Evolutionary conservation across 2,329 filamentous ascomycete genomes (phyloP).

Genomic region (Xylariaceae sp.): DNA sequence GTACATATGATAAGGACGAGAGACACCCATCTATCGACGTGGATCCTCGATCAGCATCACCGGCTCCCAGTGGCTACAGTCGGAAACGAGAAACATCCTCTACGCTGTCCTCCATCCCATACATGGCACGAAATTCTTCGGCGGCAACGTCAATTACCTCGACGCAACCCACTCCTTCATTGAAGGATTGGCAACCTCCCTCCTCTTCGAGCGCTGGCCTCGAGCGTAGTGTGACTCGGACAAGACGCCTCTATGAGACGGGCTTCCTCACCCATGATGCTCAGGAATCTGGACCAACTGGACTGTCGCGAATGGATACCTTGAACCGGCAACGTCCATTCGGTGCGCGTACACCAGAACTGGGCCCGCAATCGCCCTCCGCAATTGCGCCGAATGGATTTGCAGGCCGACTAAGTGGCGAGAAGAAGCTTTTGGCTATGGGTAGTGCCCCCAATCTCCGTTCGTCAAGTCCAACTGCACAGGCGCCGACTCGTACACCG

Average conservation of each 20-base stretch:
- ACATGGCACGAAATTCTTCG: conserved; percentile 70
- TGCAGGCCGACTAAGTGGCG: conserved; percentile 40
- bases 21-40: conserved; percentile 23
- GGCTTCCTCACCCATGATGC: conserved; percentile 67
- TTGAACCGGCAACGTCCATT: conserved; percentile 59
- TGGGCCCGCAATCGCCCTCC: conserved; percentile 40
- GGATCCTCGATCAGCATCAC: conserved; percentile 46
- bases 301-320: conserved; percentile 73
- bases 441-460: conserved; percentile 66
- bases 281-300: conserved; percentile 72
- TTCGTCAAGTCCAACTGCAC: conserved; percentile 45
- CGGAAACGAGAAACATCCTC: conserved; percentile 82
- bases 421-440: conserved; percentile 46
- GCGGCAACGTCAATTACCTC: conserved; percentile 86
- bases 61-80: conserved; percentile 58
- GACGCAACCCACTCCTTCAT: conserved; percentile 48
- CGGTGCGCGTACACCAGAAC: conserved; percentile 46
- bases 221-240: conserved; percentile 64
- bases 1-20: conserved; percentile 32
- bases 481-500: conserved; percentile 33
- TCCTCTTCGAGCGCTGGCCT: conserved; percentile 38
- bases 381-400: conserved; percentile 37
- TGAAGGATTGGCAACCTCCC: conserved; percentile 46
- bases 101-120: conserved; percentile 66
- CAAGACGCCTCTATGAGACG: conserved; percentile 75